These are phyloP conservation scores for Heritiera fomes DNA, from an alignment of 345 rosid species.

Conservation along the genomic window DNA sequence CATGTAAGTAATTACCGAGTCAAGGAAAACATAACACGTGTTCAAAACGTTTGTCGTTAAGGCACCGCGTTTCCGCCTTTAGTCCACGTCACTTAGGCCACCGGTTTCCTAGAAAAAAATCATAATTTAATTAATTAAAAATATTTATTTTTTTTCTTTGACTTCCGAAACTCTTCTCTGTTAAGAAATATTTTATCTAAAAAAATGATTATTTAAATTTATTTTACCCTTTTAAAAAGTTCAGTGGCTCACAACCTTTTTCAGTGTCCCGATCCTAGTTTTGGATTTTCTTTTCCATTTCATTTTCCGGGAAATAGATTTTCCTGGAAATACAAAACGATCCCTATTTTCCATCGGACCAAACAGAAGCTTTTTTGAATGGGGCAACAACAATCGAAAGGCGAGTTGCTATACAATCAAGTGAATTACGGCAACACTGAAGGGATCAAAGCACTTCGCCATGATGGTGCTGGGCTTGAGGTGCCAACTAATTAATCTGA, in stretches of 20 bases:
- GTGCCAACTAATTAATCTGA: slow-evolving; percentile 30
- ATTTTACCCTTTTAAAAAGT: background rate
- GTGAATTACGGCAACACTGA: slow-evolving; percentile 71
- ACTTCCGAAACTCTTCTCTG: background rate
- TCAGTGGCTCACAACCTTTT: background rate
- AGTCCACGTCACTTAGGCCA: background rate
- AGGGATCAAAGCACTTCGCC: slow-evolving; percentile 73
- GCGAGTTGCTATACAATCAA: slow-evolving; percentile 78
- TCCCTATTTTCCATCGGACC: background rate
- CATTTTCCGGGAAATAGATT: background rate
- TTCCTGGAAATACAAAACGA: background rate
- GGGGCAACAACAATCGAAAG: slow-evolving; percentile 98
- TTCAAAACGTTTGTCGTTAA: background rate
- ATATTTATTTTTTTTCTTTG: background rate
- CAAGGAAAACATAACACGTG: background rate
- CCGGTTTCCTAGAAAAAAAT: background rate
- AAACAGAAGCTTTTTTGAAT: slow-evolving; percentile 28
- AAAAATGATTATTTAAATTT: background rate
- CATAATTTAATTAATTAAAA: background rate
- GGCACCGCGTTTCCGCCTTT: background rate
- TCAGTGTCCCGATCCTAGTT: background rate
- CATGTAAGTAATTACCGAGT: too few relatives aligned
- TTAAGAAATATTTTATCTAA: background rate
- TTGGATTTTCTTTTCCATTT: background rate
- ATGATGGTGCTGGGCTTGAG: slow-evolving; percentile 94